Conservation (phyloP, 768 basidiomycete species). For the Tulasnella sp. region DNA sequence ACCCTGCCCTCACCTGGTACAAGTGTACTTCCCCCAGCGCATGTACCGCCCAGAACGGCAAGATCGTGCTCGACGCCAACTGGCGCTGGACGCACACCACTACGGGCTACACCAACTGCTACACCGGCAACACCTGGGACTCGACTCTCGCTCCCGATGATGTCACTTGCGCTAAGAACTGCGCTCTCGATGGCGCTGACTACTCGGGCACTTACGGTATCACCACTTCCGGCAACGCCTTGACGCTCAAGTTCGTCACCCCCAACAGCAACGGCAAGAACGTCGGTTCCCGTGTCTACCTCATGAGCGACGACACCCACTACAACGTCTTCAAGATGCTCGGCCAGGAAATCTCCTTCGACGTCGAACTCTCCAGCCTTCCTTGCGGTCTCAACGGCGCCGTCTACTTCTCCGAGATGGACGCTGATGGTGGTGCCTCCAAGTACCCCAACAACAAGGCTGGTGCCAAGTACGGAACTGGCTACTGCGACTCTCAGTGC, state of each 20-base stretch:
- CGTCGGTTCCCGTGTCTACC: constrained; percentile 47
- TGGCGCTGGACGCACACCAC: constrained; percentile 45
- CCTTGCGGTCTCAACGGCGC: constrained; percentile 66
- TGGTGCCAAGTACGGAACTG: constrained; percentile 65
- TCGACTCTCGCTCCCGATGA: constrained; percentile 55
- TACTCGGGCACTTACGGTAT: constrained; percentile 36
- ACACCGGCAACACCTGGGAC: constrained; percentile 63
- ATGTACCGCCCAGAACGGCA: constrained; percentile 39
- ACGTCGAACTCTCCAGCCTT: constrained; percentile 61
- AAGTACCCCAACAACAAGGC: constrained; percentile 58
- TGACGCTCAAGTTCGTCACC: constrained; percentile 36
- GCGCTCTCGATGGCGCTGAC: constrained; percentile 45
- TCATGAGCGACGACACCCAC: constrained; percentile 50
- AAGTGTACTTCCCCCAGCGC: constrained; percentile 48
- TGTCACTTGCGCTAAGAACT: constrained; percentile 52
- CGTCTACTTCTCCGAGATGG: constrained; percentile 65
- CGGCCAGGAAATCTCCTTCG: constrained; percentile 63
- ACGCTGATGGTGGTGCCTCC: constrained; percentile 57
- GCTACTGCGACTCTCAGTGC: constrained; percentile 68
- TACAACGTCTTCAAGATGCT: constrained; percentile 58
- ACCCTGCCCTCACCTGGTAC: constrained; percentile 53
- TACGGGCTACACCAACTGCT: constrained; percentile 48
- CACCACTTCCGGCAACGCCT: constrained; percentile 34
- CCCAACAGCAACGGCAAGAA: constrained; percentile 27
- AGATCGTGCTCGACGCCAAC: constrained; percentile 35